phyloP scores from a whole-genome alignment of 352 stramenopile genomes.

The Thraustochytrium sp. region DNA sequence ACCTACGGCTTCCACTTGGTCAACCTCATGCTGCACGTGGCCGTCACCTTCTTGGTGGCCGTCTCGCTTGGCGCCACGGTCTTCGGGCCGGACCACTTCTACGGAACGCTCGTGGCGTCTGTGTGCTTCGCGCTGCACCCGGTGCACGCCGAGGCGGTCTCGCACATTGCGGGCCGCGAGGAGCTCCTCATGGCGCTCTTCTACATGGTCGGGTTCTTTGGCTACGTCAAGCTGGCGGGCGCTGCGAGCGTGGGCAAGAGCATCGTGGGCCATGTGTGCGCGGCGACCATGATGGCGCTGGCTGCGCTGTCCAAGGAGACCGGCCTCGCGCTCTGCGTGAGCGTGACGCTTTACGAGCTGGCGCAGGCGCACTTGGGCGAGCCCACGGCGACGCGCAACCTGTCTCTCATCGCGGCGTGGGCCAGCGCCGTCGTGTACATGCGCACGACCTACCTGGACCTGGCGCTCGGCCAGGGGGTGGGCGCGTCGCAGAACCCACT shows the following conservation, averaged over 20 bases:
- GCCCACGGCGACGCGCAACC: not conserved
- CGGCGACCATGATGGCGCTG: not conserved
- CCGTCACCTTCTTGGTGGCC: not conserved
- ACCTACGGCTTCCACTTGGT: not conserved
- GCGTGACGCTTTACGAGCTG: not conserved
- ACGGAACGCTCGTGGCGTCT: not conserved
- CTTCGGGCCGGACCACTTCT: not conserved
- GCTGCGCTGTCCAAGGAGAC: not conserved
- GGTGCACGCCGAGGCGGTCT: constrained; percentile 3
- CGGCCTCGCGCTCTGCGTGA: not conserved
- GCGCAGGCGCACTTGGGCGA: not conserved
- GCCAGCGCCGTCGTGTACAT: not conserved
- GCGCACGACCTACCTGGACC: not conserved
- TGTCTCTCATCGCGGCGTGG: not conserved
- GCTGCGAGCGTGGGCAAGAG: not conserved
- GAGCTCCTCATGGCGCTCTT: constrained; percentile 19
- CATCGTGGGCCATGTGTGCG: not conserved
- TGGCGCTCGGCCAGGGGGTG: not conserved
- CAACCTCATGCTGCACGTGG: constrained; percentile 5
- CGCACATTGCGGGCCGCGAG: not conserved
- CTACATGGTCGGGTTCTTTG: not conserved
- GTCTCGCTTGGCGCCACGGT: not conserved
- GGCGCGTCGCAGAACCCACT: not conserved
- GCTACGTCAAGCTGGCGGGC: not conserved
- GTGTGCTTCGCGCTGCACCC: not conserved